Base-by-base conservation (phyloP, 1,284 basidiomycete species). In the Austroboletus rostrupii region DNA sequence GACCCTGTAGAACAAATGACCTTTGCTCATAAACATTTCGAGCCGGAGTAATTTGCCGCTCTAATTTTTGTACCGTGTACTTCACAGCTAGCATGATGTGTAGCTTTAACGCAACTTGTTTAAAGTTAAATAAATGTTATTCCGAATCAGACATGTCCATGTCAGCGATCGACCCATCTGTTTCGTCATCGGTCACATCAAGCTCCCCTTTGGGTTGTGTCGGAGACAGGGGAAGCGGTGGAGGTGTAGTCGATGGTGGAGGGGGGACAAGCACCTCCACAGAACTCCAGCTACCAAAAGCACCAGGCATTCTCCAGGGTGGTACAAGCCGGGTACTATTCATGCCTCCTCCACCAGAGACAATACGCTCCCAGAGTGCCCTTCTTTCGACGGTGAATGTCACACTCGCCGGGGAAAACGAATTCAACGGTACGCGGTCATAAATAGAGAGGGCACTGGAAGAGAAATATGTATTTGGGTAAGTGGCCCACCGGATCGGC, bases 391-490 rank as follows among this genome's bases (percentile, higher is more conserved):
- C 43, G 3, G 70, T 67, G 54, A 67, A 75, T 6, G 73, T 73
- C 14, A 61, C 59, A 47, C 67, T 65, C 29, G 57, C 51, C 16
- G 57, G 53, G 13, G 50, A 54, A 33, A 52, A 49, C 23, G 38
- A 73, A 16, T 45, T 78, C 72, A 48, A 79, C 64, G 36, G 59
- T 50, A 21, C 52, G 45, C 37, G 76, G 19, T 66, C 72, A 60
- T 85, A 87, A 1, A 80, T 55, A 2, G 81, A 77, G 12, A 88
- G 75, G 26, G 70, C 21, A 71, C 67, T 21, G 71, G 62, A 81
- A 10, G 77, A 77, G 61, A 88, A 88, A 54, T 80, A 75, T 3
- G 76, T 75, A 29, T 70, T 61, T 4, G 84, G 81, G 57, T 84
- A 89, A 26, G 54, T 60, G 5, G 83, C 86, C 86, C 85, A 87